These are phyloP conservation scores for Plenodomus lindquistii DNA, from an alignment of 2,329 filamentous ascomycete genomes.

Conservation along the genomic window DNA sequence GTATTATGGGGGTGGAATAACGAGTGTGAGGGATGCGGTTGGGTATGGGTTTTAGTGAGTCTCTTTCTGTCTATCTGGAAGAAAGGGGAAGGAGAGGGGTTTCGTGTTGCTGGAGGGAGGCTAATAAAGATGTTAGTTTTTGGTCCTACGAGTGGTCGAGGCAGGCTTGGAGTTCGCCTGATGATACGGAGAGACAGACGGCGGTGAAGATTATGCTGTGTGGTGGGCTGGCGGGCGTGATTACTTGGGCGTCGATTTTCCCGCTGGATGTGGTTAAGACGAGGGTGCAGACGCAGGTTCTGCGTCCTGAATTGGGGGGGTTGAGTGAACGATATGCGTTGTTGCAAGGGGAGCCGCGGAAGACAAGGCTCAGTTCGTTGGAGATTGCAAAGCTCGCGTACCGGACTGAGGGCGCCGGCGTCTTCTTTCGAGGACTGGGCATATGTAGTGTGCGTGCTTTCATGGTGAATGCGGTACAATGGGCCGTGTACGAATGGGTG, in stretches of 20 bases:
- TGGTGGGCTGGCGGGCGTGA: slow-evolving; percentile 83
- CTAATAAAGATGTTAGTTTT: slow-evolving; percentile 58
- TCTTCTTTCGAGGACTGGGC: slow-evolving; percentile 81
- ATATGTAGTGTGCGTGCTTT: slow-evolving; percentile 87
- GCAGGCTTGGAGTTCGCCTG: slow-evolving; percentile 55
- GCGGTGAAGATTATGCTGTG: slow-evolving; percentile 74
- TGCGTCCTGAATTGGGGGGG: slow-evolving; percentile 2
- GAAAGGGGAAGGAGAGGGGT: not conserved
- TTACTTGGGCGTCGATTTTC: slow-evolving; percentile 89
- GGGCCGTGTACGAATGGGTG: slow-evolving; percentile 88
- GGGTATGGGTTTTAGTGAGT: slow-evolving; percentile 92
- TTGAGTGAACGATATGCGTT: slow-evolving; percentile 24
- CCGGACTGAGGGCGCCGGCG: slow-evolving; percentile 68
- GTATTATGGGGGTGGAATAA: slow-evolving; percentile 81
- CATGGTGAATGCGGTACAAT: slow-evolving; percentile 89
- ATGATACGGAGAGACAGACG: slow-evolving; percentile 52
- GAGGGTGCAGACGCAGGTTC: slow-evolving; percentile 75
- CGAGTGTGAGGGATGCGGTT: slow-evolving; percentile 79
- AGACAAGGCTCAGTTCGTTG: slow-evolving; percentile 57
- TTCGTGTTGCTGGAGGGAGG: no score
- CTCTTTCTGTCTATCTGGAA: not conserved
- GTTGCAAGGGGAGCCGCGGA: slow-evolving; percentile 20
- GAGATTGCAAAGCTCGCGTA: slow-evolving; percentile 70
- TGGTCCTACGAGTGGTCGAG: slow-evolving; percentile 85
- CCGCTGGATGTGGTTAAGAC: slow-evolving; percentile 94